A percentile compares a stretch with the other conserved stretches of the same genome.
Evolutionary conservation across 495 filamentous ascomycete species (phyloP).

Genomic region (Glonium stellatum): DNA sequence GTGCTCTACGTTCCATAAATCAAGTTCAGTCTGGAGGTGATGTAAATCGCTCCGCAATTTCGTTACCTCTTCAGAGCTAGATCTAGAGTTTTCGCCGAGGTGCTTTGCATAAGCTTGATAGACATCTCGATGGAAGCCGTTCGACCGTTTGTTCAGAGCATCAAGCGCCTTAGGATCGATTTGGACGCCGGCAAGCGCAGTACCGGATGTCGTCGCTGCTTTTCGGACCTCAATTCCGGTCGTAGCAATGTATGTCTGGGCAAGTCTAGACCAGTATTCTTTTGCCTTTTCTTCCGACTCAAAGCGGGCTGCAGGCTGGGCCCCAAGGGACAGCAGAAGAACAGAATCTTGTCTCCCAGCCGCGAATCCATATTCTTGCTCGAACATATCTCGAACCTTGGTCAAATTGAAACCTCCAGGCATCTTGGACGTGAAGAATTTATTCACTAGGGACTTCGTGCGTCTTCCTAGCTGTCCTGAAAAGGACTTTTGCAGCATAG

Average conservation of each 20-base stretch:
- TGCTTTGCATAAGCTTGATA: slow-evolving; percentile 14
- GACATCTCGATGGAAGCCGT: slow-evolving; percentile 13
- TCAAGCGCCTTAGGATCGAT: slow-evolving; percentile 18
- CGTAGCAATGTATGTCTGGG: slow-evolving; percentile 76
- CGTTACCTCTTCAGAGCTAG: slow-evolving; percentile 6
- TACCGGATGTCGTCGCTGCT: not conserved
- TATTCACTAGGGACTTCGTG: slow-evolving; percentile 80
- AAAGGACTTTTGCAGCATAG: slow-evolving; percentile 89
- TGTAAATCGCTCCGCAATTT: slow-evolving; percentile 65
- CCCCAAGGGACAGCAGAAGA: slow-evolving; percentile 76
- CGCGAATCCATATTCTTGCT: slow-evolving; percentile 81
- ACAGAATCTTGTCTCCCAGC: slow-evolving; percentile 84
- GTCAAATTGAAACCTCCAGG: slow-evolving; percentile 97
- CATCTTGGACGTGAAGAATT: slow-evolving; percentile 95
- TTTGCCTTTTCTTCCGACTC: slow-evolving; percentile 84
- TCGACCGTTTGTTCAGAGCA: slow-evolving; percentile 10
- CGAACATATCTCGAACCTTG: slow-evolving; percentile 79
- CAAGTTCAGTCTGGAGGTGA: slow-evolving; percentile 84
- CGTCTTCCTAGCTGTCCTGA: slow-evolving; percentile 94
- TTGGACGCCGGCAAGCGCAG: not conserved
- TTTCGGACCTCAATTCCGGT: slow-evolving; percentile 85
- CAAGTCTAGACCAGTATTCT: slow-evolving; percentile 70
- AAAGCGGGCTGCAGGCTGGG: slow-evolving; percentile 81
- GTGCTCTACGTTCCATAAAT: slow-evolving; percentile 87
- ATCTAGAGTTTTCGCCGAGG: slow-evolving; percentile 1